Base-by-base conservation (phyloP, 306 rosid species). In the Pyrus bretschneideri region DNA sequence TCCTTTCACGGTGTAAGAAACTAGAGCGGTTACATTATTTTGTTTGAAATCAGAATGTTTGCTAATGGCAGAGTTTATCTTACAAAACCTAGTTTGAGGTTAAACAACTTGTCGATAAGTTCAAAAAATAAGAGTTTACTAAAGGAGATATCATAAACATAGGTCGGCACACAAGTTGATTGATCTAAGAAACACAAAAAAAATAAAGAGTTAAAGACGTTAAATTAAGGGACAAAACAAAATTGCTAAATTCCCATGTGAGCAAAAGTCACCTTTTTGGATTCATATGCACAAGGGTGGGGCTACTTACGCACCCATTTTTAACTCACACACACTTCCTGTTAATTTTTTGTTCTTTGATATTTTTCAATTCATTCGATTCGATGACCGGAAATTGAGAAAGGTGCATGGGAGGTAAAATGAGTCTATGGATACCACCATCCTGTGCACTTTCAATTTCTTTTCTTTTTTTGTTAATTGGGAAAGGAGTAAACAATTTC, bases 111-210 rank as follows among this genome's bases (percentile, higher is more conserved):
- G 21, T 30, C 22, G 35, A 14, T 30, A 29, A 30, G 68, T 63
- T 38, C 21, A 15, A 33, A 6, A 3, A n/a, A 58, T 51, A 51
- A 21, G 11, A 46, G 17, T 59, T 59, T 9, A 21, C 30, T 18
- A 44, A 27, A 64, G 71, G 19, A 23, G 18, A 29, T 25, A 38
- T 12, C n/a, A 46, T 60, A 65, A 59, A 72, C 58, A 33, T 77
- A 18, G 74, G 25, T 46, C 21, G 42, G 51, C 18, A 40, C 68
- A 74, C 73, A 21, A 40, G 63, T 63, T 62, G 77, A 35, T 74
- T 74, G 77, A 78, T 82, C 86, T 77, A n/a, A 82, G 82, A 74
- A 69, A 62, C 18, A 14, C 3, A 33, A 30, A 52, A 30, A 52
- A 21, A 11, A 9, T 40, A 9, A 9, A 40, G 44, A 40, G 45